Conservation (phyloP, 768 basidiomycete genomes). For the Collybia sordida region DNA sequence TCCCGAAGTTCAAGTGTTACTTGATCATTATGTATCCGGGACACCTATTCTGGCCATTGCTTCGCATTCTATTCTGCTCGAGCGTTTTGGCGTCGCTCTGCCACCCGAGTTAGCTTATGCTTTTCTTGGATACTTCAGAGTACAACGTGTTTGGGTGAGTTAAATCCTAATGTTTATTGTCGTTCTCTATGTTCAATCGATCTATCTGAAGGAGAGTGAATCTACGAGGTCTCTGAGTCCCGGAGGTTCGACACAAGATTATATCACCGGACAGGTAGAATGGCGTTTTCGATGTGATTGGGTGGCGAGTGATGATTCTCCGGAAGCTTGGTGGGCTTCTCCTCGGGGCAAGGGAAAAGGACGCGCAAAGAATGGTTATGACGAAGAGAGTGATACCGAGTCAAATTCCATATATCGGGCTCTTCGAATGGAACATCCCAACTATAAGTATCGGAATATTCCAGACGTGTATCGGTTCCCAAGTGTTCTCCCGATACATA, state of each 20-base stretch:
- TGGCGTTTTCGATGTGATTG: constrained; percentile 50
- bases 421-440: no score
- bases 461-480: no score
- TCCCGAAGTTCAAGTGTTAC: constrained; percentile 38
- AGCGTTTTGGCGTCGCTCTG: constrained; percentile 29
- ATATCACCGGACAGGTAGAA: constrained; percentile 30
- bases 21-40: constrained; percentile 36
- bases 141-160: constrained; percentile 39
- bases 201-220: constrained; percentile 9
- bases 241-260: neutral
- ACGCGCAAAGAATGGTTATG: neutral
- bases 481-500: neutral
- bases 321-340: constrained; percentile 26
- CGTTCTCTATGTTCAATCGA: neutral
- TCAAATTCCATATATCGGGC: no score
- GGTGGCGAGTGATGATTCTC: constrained; percentile 46
- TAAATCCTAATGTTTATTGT: neutral
- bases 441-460: no score
- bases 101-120: constrained; percentile 37
- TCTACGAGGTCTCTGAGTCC: constrained; percentile 1
- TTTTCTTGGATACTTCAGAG: constrained; percentile 47
- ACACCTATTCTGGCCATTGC: constrained; percentile 42
- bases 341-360: neutral
- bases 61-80: constrained; percentile 24
- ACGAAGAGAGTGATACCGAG: no score